A percentile compares a stretch with the other conserved stretches of the same genome.
These are phyloP conservation scores for Umbelopsis vinacea DNA, from an alignment of 192 early-diverging fungal species.

Conservation along the genomic window DNA sequence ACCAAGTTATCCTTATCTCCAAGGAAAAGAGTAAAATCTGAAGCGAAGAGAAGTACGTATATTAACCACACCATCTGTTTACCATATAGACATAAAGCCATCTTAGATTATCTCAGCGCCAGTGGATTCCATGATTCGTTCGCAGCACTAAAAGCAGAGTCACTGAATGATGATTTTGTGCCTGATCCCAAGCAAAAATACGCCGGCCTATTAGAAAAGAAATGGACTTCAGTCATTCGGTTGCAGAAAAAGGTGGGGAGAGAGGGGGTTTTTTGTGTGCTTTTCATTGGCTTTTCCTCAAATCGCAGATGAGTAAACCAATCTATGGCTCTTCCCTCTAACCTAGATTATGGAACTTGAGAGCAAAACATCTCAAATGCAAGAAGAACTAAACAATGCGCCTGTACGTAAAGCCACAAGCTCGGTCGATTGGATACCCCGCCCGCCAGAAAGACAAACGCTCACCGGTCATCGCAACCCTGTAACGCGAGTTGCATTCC, in stretches of 20 bases:
- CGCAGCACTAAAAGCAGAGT: constrained; percentile 71
- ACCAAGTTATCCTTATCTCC: too few relatives aligned
- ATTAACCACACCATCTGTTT: neutral
- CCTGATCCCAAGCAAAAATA: constrained; percentile 79
- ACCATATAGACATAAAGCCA: constrained; percentile 64
- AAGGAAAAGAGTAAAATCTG: too few relatives aligned
- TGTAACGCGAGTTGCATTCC: constrained; percentile 82
- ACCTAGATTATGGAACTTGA: constrained; percentile 91
- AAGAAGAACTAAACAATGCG: constrained; percentile 71
- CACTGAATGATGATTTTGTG: constrained; percentile 71
- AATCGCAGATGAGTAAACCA: neutral
- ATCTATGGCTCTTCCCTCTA: neutral
- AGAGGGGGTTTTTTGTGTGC: neutral
- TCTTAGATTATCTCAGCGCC: constrained; percentile 88
- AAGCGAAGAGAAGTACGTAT: neutral
- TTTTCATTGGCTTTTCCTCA: neutral
- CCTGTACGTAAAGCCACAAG: constrained; percentile 56
- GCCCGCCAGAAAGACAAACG: constrained; percentile 73
- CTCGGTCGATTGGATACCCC: constrained; percentile 81
- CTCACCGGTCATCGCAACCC: constrained; percentile 83
- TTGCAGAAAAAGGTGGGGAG: constrained; percentile 82
- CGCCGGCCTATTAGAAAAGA: constrained; percentile 83
- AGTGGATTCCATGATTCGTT: constrained; percentile 73
- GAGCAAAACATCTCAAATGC: constrained; percentile 74
- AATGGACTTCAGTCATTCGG: constrained; percentile 95